Conservation (phyloP, 176 grass and related monocot genomes). For the Triticum dicoccoides region DNA sequence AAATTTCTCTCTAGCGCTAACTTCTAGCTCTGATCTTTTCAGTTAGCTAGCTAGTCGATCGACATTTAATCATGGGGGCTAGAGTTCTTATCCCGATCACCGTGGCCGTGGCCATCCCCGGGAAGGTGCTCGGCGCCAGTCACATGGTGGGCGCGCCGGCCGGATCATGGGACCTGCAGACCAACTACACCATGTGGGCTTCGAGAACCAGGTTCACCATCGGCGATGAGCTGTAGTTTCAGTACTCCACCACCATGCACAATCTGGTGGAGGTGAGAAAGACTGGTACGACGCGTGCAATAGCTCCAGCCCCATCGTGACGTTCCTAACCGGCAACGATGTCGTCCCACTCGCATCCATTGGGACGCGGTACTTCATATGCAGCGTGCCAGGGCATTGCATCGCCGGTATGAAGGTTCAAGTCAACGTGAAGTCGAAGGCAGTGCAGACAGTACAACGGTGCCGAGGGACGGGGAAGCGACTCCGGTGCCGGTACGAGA, state of each 20-base stretch:
- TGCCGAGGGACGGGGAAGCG: neutral
- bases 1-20: no score
- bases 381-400: neutral
- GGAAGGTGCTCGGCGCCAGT: no score
- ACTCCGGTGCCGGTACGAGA: neutral
- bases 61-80: no score
- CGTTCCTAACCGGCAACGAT: neutral
- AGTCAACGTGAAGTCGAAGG: neutral
- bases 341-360: neutral
- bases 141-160: no score
- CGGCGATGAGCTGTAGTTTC: neutral
- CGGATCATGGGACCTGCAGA: no score
- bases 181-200: neutral
- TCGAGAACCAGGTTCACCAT: neutral
- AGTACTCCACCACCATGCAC: neutral
- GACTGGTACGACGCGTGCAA: neutral
- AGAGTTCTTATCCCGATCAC: no score
- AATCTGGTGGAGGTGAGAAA: neutral
- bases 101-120: no score
- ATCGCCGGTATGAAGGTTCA: neutral
- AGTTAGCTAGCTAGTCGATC: no score
- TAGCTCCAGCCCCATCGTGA: neutral
- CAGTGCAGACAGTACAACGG: neutral
- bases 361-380: neutral
- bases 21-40: no score